A percentile compares a stretch with the other conserved stretches of the same genome.
phyloP scores from a whole-genome alignment of 495 filamentous ascomycete genomes.

The Tetracladium setigerum region DNA sequence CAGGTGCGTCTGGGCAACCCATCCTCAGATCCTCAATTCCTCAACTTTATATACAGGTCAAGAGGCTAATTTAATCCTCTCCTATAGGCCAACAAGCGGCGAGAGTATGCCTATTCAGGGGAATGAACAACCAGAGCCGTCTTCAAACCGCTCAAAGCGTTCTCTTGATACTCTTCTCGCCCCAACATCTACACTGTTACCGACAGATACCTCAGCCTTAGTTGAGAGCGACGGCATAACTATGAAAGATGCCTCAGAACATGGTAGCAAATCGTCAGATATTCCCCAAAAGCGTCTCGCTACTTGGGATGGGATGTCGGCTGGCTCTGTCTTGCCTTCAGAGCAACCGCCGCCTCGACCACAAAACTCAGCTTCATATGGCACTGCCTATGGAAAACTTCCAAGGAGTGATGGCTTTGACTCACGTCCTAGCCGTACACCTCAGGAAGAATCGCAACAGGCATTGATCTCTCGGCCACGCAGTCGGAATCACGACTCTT shows the following conservation, averaged over 20 bases:
- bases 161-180: background rate
- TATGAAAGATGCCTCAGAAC: conserved; percentile 8
- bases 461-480: too few species aligned
- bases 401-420: background rate
- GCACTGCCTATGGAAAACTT: background rate
- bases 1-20: background rate
- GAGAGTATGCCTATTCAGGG: background rate
- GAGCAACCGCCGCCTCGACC: conserved; percentile 7
- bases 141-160: background rate
- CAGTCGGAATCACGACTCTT: too few species aligned
- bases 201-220: background rate
- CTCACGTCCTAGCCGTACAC: background rate
- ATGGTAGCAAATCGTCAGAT: background rate
- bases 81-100: background rate
- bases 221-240: background rate
- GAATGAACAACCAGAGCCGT: background rate
- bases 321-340: conserved; percentile 7
- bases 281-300: conserved; percentile 9
- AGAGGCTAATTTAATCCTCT: background rate
- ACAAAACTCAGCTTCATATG: background rate
- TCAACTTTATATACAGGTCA: too few species aligned
- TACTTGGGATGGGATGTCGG: conserved; percentile 12
- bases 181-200: conserved; percentile 2
- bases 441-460: too few species aligned
- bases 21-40: too few species aligned